Base-by-base conservation (phyloP, 352 stramenopile species). In the Globisporangium apiculatum region DNA sequence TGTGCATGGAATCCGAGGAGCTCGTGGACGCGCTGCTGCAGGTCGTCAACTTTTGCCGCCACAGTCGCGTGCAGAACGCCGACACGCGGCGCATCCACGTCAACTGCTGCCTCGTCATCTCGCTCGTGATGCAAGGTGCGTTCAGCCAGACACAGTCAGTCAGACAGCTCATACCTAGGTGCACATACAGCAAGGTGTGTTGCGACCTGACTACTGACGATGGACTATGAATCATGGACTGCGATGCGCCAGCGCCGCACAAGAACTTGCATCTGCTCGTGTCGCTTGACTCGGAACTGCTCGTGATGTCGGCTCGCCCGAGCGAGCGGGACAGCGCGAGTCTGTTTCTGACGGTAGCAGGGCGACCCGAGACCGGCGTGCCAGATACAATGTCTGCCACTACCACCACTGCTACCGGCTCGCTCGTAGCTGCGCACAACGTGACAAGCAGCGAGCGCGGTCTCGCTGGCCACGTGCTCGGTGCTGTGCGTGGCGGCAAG, bases 41-140 rank as follows among this genome's bases (percentile, higher is more conserved):
- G 65, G 59, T 93, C 24, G 60, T 93, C 49, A 73, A 76, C 45
- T 85, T 69, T 55, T 91, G 78, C 42, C 69, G 82, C 14, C 72
- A 70, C 38, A 67, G 72, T 47, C 58, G 65, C 37, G 64, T 63
- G 31, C 71, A 81, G 53, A 86, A 72, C 43, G 58, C 72, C 9
- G 83, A 91, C 52, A 82, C 67, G 35, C 69, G 76, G 24, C 80
- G 81, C 31, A 77, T 89, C 24, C 79, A 91, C 48, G 83, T 93
- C 46, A 93, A 93, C 55, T 90, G 76, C 69, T 93, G 81, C 51
- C 74, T 93, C 53, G 78, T 90, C 41, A 87, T 93, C 66, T 89
- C 83, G n/a, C 70, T 93, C 60, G 50, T 93, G 48, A 91, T 91
- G 81, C 75, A 86, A 73, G 68, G 73, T 72, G 61, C 55, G 65